These are phyloP conservation scores for Boletus sp. DNA, from an alignment of 768 basidiomycete species.

Conservation along the genomic window DNA sequence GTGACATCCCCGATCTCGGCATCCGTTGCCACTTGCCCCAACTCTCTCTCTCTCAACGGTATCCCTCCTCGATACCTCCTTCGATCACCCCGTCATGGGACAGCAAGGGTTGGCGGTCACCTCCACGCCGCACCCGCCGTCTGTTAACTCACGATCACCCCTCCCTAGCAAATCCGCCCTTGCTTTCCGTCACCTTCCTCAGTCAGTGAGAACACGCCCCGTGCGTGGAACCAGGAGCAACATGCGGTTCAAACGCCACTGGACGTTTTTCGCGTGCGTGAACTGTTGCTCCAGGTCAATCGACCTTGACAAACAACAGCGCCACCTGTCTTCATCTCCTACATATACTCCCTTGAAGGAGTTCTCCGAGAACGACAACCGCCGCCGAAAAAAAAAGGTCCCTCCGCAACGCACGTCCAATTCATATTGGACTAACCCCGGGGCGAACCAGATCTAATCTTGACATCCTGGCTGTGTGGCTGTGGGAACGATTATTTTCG, in stretches of 20 bases:
- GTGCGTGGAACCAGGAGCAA: slow-evolving; percentile 4
- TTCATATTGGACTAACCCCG: background rate
- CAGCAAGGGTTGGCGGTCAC: background rate
- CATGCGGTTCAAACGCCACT: slow-evolving; percentile 30
- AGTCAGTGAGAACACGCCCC: slow-evolving; percentile 5
- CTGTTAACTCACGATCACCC: background rate
- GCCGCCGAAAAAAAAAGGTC: slow-evolving; percentile 2
- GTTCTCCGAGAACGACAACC: background rate
- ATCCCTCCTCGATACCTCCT: background rate
- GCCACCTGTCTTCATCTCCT: slow-evolving; percentile 2
- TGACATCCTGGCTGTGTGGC: background rate
- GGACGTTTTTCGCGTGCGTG: slow-evolving; percentile 30
- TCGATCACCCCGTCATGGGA: background rate
- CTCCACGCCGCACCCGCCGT: background rate
- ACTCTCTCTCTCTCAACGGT: background rate
- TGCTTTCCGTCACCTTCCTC: background rate
- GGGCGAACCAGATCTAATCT: slow-evolving; percentile 26
- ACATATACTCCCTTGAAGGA: background rate
- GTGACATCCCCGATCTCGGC: slow-evolving; percentile 9
- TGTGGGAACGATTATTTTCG: slow-evolving; percentile 28
- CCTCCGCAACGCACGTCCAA: background rate
- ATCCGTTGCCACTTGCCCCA: background rate
- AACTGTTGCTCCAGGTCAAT: slow-evolving; percentile 13
- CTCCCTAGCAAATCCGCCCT: background rate
- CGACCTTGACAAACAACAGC: slow-evolving; percentile 3